phyloP scores from a whole-genome alignment of 257 asterid species.

The Cynanchum wilfordii region DNA sequence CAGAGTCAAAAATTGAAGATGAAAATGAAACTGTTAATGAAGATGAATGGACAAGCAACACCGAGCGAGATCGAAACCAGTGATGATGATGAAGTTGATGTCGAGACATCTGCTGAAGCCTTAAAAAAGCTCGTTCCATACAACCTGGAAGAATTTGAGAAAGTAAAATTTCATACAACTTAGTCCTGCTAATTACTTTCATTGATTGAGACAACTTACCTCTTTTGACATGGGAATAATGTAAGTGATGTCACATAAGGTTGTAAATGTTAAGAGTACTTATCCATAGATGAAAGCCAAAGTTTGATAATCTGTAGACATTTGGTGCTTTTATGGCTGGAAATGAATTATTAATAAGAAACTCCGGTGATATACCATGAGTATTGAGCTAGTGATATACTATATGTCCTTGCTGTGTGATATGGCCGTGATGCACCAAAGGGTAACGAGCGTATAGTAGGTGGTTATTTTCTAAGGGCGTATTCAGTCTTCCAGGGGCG shows the following conservation, averaged over 20 bases:
- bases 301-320: not conserved
- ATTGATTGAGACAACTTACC: not conserved
- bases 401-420: no score
- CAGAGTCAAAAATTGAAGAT: conserved; percentile 83
- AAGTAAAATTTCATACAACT: conserved; percentile 35
- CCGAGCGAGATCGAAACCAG: conserved; percentile 68
- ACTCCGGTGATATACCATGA: not conserved
- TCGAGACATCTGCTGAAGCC: conserved; percentile 65
- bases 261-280: not conserved
- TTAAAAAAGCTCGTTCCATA: conserved; percentile 64
- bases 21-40: conserved; percentile 68
- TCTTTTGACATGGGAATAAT: not conserved
- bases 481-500: no score
- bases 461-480: no score
- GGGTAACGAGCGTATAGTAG: no score
- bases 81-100: conserved; percentile 74
- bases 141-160: conserved; percentile 73
- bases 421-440: no score
- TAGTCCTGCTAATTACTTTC: not conserved
- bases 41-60: conserved; percentile 73
- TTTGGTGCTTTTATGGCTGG: not conserved
- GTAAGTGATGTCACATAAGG: not conserved
- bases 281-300: not conserved
- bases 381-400: not conserved
- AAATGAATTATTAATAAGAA: not conserved